Percentiles rank a stretch among this genome's conserved stretches.
Evolutionary conservation across 2,329 filamentous ascomycete genomes (phyloP).

Genomic region (Apiospora marii): DNA sequence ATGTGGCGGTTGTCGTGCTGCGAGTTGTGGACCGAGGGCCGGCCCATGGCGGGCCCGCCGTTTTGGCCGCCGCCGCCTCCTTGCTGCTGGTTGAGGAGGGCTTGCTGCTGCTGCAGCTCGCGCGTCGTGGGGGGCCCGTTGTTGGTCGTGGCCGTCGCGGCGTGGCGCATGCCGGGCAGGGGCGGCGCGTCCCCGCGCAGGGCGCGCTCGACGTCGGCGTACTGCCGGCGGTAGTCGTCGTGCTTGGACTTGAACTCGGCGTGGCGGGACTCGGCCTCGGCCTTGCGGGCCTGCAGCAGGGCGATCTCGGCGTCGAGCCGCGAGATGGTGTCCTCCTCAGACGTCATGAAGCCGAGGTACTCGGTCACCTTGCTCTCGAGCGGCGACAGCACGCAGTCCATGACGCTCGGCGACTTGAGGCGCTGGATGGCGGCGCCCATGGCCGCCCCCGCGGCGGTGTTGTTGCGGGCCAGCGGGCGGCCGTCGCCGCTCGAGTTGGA

Average conservation of each 20-base stretch:
- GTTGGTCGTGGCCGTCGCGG: not conserved
- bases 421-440: constrained; percentile 45
- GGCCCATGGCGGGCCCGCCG: constrained; percentile 25
- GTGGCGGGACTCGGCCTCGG: constrained; percentile 50
- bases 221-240: constrained; percentile 53
- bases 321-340: constrained; percentile 50
- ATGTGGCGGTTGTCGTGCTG: constrained; percentile 34
- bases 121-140: constrained; percentile 24
- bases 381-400: constrained; percentile 53
- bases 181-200: constrained; percentile 48
- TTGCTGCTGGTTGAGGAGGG: constrained; percentile 25
- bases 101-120: constrained; percentile 29
- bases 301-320: constrained; percentile 54
- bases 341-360: constrained; percentile 51
- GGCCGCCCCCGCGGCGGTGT: constrained; percentile 29
- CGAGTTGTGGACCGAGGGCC: constrained; percentile 25
- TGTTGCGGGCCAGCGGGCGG: not conserved
- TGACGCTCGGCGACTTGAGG: constrained; percentile 53
- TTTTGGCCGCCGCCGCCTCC: constrained; percentile 16
- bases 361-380: constrained; percentile 54
- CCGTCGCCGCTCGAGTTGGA: constrained; percentile 14
- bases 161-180: constrained; percentile 26
- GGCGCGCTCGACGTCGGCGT: constrained; percentile 50
- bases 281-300: constrained; percentile 49
- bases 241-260: constrained; percentile 53